Evolutionary conservation across 225 moss, liverwort and hornwort species (phyloP), one percentile per base, ranked within the genome.

Genomic region (Bryoerythrophyllum caledonicum): DNA sequence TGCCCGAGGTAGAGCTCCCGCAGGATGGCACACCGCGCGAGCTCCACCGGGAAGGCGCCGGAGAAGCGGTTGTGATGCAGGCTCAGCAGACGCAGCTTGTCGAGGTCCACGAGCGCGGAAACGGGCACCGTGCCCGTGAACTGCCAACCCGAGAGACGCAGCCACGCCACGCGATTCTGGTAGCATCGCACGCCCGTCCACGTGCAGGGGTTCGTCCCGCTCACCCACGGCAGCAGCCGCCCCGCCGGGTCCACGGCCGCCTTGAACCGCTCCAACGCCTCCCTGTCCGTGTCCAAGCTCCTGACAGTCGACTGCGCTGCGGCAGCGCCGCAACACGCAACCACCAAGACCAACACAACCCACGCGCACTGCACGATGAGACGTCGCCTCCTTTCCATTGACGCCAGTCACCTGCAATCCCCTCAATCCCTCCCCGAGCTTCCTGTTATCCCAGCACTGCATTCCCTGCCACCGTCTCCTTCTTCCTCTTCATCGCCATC

Each of bases 51-150:
- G 13, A 85, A 85, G 2, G 72, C 15, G 0, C 85, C 82, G 11
- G 69, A 73, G 76, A 85, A 63, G 10, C 16, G 28, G 21, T 85
- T 85, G 79, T 82, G 72, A 40, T 79, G 82, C 15, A 85, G 63
- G 46, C 82, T 85, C 38, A 85, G 11, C 10, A 79, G 32, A 4
- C 85, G 85, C n/a, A 85, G 68, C 73, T 68, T 63, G 69, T 85
- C 85, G 9, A 85, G 76, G 13, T 65, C 72, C 9, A 63, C 72
- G 58, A 85, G 67, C n/a, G 75, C 65, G 41, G 38, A 8, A 5
- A 72, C 62, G 12, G 82, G 79, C 26, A 85, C 5, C 11, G 30
- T 1, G 8, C 82, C 85, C 1, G 30, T 4, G 53, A 85, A 38
- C 28, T 72, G 52, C 15, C 30, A 57, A 5, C 71, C 32, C 4